Base-by-base conservation (phyloP, 2,329 filamentous ascomycete species). In the Akanthomyces muscarius region DNA sequence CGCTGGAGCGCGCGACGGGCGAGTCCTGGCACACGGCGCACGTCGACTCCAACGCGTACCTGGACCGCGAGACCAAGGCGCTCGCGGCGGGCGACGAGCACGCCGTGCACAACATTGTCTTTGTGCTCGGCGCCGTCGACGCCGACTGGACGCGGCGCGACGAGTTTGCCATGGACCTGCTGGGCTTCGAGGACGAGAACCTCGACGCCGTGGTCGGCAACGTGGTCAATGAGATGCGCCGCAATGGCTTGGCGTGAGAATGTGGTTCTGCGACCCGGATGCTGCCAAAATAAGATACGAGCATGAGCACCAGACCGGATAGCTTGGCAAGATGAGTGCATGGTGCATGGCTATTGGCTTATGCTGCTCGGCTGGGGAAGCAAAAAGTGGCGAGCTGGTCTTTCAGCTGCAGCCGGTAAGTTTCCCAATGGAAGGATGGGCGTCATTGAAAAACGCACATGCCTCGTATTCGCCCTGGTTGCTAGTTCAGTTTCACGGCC, bases 1-100 rank as follows among this genome's bases (percentile, higher is more conserved):
- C 77, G 0, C 73, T 85, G 3, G 83, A 88, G 72, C 78, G 80
- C 52, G 75, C 75, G 0, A 83, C 81, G 0, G 80, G 78, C 0
- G 65, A 67, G 18, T 78, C 80, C 63, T 75, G 75, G 74, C 69
- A 68, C 13, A 67, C 66, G 13, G 62, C 71, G 36, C 64, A 71
- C 28, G 61, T 74, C 1, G 74, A 80, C 50, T 76, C 77, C 0
- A 74, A 77, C 11, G 68, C 69, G 0, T 82, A 77, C 50, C 72
- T 83, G 13, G 67, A 70, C 30, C 69, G 74, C 48, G 69, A 77
- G 55, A 77, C 76, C 68, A 66, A 65, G 7, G 71, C 71, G 62
- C 75, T 74, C n/a, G 73, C 79, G 16, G 70, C 68, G 0, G 80
- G 75, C 0, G 71, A 80, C 38, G 66, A 64, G 18, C 70, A 70